phyloP scores from a whole-genome alignment of 805 yeast species.

The Phaffomyces antillensis region DNA sequence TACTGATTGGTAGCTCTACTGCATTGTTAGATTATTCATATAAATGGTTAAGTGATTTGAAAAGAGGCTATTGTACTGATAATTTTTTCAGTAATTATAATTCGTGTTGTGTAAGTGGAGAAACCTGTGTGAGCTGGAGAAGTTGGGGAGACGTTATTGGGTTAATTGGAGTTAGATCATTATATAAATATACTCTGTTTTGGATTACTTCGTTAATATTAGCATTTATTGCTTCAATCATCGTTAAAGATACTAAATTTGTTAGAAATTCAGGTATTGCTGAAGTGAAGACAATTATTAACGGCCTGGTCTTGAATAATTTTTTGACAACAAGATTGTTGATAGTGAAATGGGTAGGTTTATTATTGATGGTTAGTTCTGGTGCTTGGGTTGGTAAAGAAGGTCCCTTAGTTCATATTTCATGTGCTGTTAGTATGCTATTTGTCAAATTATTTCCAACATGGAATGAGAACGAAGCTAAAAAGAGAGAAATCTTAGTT shows the following conservation, averaged over 20 bases:
- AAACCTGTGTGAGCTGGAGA: slow-evolving; percentile 27
- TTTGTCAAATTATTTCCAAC: slow-evolving; percentile 28
- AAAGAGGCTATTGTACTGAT: slow-evolving; percentile 43
- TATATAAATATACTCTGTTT: slow-evolving; percentile 30
- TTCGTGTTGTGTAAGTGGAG: slow-evolving; percentile 27
- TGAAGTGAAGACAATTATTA: slow-evolving; percentile 60
- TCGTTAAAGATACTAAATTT: slow-evolving; percentile 27
- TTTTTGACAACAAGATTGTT: slow-evolving; percentile 49
- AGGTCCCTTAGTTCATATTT: slow-evolving; percentile 79
- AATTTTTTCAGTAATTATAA: slow-evolving; percentile 23
- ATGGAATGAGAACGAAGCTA: slow-evolving; percentile 43
- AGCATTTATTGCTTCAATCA: slow-evolving; percentile 31
- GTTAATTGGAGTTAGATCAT: slow-evolving; percentile 22
- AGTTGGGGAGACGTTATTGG: slow-evolving; percentile 27
- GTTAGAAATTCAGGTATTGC: slow-evolving; percentile 60
- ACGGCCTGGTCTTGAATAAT: slow-evolving; percentile 51
- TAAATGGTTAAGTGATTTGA: slow-evolving; percentile 44
- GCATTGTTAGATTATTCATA: slow-evolving; percentile 42
- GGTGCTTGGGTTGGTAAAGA: slow-evolving; percentile 84
- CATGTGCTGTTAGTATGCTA: slow-evolving; percentile 49
- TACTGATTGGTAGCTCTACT: slow-evolving; percentile 42
- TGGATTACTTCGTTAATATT: slow-evolving; percentile 30
- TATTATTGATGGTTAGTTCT: slow-evolving; percentile 60
- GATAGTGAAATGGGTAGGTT: slow-evolving; percentile 48
- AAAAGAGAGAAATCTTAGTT: slow-evolving; percentile 55